Conservation (phyloP, 2,329 filamentous ascomycete species). For the Epichloe gansuensis region DNA sequence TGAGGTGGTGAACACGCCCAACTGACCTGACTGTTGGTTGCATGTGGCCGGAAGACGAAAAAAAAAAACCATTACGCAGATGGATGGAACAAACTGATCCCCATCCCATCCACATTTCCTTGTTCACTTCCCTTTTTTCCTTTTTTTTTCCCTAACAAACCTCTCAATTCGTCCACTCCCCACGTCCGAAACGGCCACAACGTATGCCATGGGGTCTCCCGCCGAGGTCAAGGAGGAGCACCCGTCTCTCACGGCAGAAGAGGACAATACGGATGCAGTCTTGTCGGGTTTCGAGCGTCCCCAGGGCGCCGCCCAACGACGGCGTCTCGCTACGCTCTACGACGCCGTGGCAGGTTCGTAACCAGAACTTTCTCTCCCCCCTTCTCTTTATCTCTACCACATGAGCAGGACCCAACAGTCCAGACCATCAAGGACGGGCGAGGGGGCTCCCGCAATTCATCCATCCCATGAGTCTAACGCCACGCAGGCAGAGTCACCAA, state of each 20-base stretch:
- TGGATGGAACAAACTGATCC: no score
- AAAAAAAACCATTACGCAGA: neutral
- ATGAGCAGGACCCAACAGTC: no score
- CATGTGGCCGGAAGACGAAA: neutral
- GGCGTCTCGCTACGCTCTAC: conserved; percentile 45
- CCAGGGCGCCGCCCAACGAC: conserved; percentile 8
- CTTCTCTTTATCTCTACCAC: no score
- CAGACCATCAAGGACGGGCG: no score
- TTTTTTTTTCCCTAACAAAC: no score
- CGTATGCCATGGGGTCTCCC: neutral
- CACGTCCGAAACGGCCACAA: no score
- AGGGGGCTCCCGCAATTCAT: neutral
- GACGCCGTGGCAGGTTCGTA: conserved; percentile 56
- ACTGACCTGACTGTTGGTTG: neutral
- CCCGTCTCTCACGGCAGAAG: conserved; percentile 3
- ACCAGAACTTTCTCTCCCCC: neutral
- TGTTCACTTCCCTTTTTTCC: no score
- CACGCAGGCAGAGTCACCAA: conserved; percentile 19
- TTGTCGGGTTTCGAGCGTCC: conserved; percentile 6
- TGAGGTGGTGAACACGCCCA: neutral
- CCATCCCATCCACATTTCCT: no score
- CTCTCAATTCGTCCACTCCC: no score
- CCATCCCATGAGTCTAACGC: conserved; percentile 13
- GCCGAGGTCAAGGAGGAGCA: conserved; percentile 1
- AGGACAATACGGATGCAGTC: conserved; percentile 1